phyloP scores from a whole-genome alignment of 495 filamentous ascomycete species.

The Diplogelasinospora grovesii region DNA sequence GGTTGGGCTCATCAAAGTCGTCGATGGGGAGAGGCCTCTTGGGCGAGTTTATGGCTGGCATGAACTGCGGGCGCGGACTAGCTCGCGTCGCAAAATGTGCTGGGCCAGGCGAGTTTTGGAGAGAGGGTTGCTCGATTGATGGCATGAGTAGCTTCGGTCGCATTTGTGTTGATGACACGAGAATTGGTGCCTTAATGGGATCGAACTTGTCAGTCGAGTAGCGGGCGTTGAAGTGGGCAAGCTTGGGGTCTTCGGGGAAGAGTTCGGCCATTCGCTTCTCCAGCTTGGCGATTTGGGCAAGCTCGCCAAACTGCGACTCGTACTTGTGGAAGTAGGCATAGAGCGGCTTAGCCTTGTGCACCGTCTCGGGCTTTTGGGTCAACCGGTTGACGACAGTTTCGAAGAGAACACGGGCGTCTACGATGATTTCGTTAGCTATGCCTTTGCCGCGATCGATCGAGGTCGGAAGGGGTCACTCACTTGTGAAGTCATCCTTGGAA shows the following conservation, averaged over 20 bases:
- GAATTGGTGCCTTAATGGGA: slow-evolving; percentile 69
- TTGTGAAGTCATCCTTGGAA: slow-evolving; percentile 83
- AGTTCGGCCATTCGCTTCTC: slow-evolving; percentile 90
- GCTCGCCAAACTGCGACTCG: slow-evolving; percentile 88
- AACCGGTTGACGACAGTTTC: slow-evolving; percentile 82
- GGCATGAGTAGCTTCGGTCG: slow-evolving; percentile 49
- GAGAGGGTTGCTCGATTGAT: slow-evolving; percentile 44
- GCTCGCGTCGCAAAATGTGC: slow-evolving; percentile 21
- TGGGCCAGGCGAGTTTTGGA: slow-evolving; percentile 48
- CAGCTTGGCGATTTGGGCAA: slow-evolving; percentile 78
- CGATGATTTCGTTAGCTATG: slow-evolving; percentile 6
- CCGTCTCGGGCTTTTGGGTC: slow-evolving; percentile 61
- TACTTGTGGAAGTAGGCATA: slow-evolving; percentile 90
- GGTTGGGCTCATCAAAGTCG: slow-evolving; percentile 62
- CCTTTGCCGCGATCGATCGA: not conserved
- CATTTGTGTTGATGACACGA: slow-evolving; percentile 74
- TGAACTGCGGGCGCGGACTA: slow-evolving; percentile 45
- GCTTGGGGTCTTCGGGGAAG: slow-evolving; percentile 76
- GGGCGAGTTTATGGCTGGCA: slow-evolving; percentile 58
- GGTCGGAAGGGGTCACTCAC: slow-evolving; percentile 47
- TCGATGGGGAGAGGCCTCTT: slow-evolving; percentile 66
- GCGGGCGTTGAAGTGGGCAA: slow-evolving; percentile 67
- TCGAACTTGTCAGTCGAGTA: slow-evolving; percentile 53
- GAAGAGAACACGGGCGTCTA: slow-evolving; percentile 90
- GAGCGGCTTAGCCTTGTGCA: slow-evolving; percentile 71